phyloP scores from a whole-genome alignment of 805 yeast species.

The Saturnispora zaruensis region DNA sequence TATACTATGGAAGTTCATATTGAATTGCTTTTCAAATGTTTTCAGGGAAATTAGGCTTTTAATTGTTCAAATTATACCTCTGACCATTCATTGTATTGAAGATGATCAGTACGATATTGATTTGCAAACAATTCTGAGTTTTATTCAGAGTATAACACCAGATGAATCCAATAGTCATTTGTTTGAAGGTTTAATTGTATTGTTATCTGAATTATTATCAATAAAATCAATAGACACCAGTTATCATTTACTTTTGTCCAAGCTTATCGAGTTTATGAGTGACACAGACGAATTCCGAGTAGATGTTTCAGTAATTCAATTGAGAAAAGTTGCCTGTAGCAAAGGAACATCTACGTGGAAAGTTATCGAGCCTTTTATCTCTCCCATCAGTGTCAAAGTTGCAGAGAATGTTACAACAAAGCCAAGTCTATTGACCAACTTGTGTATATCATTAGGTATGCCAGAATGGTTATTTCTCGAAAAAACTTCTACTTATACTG shows the following conservation, averaged over 20 bases:
- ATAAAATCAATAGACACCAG: conserved; percentile 54
- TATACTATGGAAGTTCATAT: conserved; percentile 34
- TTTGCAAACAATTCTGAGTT: conserved; percentile 37
- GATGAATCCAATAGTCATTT: conserved; percentile 17
- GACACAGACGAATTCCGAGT: conserved; percentile 57
- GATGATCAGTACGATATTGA: conserved; percentile 34
- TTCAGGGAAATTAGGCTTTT: conserved; percentile 50
- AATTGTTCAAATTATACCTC: conserved; percentile 42
- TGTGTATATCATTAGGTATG: conserved; percentile 60
- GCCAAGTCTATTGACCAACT: conserved; percentile 45
- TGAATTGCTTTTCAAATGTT: conserved; percentile 31
- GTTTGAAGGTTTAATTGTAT: conserved; percentile 50
- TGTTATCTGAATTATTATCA: conserved; percentile 59
- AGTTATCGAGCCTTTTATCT: conserved; percentile 69
- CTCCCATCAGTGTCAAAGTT: conserved; percentile 56
- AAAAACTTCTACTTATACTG: conserved; percentile 62
- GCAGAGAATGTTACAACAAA: conserved; percentile 44
- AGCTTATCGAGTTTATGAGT: conserved; percentile 57
- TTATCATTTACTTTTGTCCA: conserved; percentile 55
- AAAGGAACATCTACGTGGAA: conserved; percentile 66
- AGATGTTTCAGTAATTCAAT: conserved; percentile 58
- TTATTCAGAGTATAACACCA: conserved; percentile 36
- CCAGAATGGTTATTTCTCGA: conserved; percentile 52
- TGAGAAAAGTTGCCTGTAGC: conserved; percentile 49
- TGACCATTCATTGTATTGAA: conserved; percentile 36